These are phyloP conservation scores for Leucocoprinus sp. DNA, from an alignment of 768 basidiomycete genomes.

Conservation along the genomic window DNA sequence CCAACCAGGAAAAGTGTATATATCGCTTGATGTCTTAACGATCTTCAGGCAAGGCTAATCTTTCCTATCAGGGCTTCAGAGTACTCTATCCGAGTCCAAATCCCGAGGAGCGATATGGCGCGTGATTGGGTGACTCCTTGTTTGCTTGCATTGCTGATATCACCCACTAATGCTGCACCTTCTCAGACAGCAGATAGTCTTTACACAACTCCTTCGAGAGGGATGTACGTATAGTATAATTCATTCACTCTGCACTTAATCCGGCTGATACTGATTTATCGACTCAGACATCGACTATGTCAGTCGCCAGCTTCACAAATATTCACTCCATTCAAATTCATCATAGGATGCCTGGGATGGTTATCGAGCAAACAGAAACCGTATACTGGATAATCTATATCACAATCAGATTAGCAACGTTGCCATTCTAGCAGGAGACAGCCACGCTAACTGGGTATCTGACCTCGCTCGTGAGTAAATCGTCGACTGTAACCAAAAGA, in stretches of 20 bases:
- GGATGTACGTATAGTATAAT: neutral
- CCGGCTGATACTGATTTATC: neutral
- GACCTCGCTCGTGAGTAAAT: constrained; percentile 34
- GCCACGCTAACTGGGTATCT: constrained; percentile 55
- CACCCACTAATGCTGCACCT: neutral
- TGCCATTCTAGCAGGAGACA: constrained; percentile 52
- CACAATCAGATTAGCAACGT: constrained; percentile 44
- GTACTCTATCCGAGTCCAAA: constrained; percentile 38
- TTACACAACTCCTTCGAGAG: constrained; percentile 32
- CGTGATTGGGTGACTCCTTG: constrained; percentile 33
- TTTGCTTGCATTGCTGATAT: neutral
- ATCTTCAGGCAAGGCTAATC: neutral
- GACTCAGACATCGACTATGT: constrained; percentile 3
- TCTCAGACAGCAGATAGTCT: constrained; percentile 47
- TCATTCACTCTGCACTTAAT: neutral
- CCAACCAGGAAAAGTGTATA: constrained; percentile 44
- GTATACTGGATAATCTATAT: constrained; percentile 39
- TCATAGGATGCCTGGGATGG: constrained; percentile 52
- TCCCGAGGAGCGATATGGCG: constrained; percentile 45
- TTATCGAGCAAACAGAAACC: constrained; percentile 45
- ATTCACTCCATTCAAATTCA: neutral
- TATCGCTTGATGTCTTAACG: neutral
- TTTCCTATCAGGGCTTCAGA: constrained; percentile 30
- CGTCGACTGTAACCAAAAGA: neutral
- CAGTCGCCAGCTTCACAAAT: neutral